Percentiles rank a stretch among this genome's conserved stretches.
Evolutionary conservation across 148 eudicot species (phyloP).

Genomic region (Chenopodium formosanum): DNA sequence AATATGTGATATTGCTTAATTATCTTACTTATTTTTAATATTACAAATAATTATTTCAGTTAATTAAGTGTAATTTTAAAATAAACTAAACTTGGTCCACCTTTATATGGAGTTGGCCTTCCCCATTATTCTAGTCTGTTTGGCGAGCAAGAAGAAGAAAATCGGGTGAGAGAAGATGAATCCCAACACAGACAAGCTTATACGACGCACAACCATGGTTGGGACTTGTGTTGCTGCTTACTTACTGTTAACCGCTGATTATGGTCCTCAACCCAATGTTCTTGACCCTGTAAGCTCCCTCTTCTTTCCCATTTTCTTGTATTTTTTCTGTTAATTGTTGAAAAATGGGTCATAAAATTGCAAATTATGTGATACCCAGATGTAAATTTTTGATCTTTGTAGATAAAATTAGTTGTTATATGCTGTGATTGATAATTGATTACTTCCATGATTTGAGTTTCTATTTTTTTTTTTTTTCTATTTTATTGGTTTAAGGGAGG

Average conservation of each 20-base stretch:
- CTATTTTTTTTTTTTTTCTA: neutral
- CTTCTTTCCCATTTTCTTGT: neutral
- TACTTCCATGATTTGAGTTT: neutral
- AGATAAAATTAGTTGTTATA: neutral
- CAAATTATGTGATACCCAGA: neutral
- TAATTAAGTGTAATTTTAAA: too few species aligned
- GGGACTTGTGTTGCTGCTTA: slow-evolving; percentile 62
- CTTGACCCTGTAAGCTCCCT: slow-evolving; percentile 59
- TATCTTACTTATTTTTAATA: too few species aligned
- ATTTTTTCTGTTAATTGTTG: neutral
- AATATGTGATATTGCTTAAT: too few species aligned
- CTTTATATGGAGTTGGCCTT: neutral
- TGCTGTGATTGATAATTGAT: neutral
- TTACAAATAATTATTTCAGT: too few species aligned
- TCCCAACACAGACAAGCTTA: slow-evolving; percentile 55
- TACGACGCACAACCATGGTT: slow-evolving; percentile 72
- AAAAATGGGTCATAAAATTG: neutral
- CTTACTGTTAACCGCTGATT: slow-evolving; percentile 75
- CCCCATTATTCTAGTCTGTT: neutral
- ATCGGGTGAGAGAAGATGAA: slow-evolving; percentile 38
- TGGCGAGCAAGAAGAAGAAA: neutral
- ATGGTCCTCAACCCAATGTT: slow-evolving; percentile 63
- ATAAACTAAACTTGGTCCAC: too few species aligned
- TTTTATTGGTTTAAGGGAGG: neutral
- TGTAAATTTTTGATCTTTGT: slow-evolving; percentile 1